phyloP scores from a whole-genome alignment of 331 rosid species.

The Quercus phellos region DNA sequence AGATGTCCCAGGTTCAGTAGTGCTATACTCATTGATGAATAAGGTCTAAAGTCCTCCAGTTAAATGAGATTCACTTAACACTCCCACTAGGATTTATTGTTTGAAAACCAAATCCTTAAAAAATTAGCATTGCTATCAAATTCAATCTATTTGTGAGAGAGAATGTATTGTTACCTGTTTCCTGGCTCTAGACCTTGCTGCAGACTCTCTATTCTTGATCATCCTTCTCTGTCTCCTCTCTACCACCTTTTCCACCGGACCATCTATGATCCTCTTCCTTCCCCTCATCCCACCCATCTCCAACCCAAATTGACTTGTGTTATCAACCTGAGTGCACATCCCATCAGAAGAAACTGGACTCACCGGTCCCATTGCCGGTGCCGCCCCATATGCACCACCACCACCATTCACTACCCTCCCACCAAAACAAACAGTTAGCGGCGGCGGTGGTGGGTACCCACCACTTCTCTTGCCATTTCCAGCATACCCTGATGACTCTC shows the following conservation, averaged over 20 bases:
- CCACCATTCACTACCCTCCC: conserved; percentile 59
- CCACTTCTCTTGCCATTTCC: conserved; percentile 44
- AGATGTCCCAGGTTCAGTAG: too few species aligned
- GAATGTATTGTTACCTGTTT: conserved; percentile 57
- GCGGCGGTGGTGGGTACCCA: conserved; percentile 15
- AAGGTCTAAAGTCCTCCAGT: too few species aligned
- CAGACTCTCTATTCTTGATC: conserved; percentile 96
- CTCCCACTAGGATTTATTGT: too few species aligned
- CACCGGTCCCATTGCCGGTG: conserved; percentile 33
- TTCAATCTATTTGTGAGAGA: not conserved
- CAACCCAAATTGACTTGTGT: conserved; percentile 43
- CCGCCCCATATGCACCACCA: conserved; percentile 43
- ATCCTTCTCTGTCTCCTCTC: conserved; percentile 97
- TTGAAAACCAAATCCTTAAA: too few species aligned
- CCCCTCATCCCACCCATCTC: conserved; percentile 63
- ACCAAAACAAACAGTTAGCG: conserved; percentile 38
- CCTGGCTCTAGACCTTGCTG: conserved; percentile 94
- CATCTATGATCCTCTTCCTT: conserved; percentile 66
- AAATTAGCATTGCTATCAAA: not conserved
- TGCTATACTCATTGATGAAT: too few species aligned
- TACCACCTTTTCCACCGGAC: conserved; percentile 80
- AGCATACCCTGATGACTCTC: conserved; percentile 45
- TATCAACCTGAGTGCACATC: conserved; percentile 42
- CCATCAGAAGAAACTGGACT: conserved; percentile 77
- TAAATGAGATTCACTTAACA: too few species aligned